Base-by-base conservation (phyloP, 2,329 filamentous ascomycete genomes). In the Gnomoniopsis smithogilvyi region DNA sequence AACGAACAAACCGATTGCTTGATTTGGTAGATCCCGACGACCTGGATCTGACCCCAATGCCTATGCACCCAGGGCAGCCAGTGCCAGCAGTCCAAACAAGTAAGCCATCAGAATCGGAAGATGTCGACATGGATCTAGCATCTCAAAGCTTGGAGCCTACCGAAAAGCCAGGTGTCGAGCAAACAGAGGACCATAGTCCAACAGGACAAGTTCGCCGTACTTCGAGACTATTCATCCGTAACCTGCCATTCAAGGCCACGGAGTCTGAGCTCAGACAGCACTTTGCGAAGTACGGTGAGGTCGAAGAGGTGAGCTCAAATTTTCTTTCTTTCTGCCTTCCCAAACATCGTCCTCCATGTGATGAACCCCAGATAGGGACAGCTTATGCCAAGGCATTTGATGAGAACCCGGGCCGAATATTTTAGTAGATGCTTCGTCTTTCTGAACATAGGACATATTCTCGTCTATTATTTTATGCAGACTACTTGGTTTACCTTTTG, bases 341-440 rank as follows among this genome's bases (percentile, higher is more conserved):
- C 48, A 46, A 54, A 51, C 51, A 56, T 57, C 47, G 60, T 66
- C 69, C 64, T 65, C 6, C 22, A 84, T 94, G 53, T 62, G 95
- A 98, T 98, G 94, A 98, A 91, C 79, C 85, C 85, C 90, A 90
- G 95, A 98, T 98, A 98, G 95, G 95, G 95, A 98, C 95, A 98
- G 87, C 94, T 92, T 90, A 97, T 94, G 90, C 90, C 73, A 75
- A 70, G 78, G 91, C 90, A 92, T 81, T 80, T 98, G 93, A 96
- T 93, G 90, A 86, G 81, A 92, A 82, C 76, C 78, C 86, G 87
- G 89, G 88, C 88, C 92, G 88, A 91, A 84, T 90, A 95, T 96
- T 96, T 96, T 99, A 97, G 95, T 99, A 99, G 94, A 98, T 96
- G 91, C 91, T 90, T 93, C 87, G 92, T 89, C 76, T 81, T 80